Evolutionary conservation across 2,329 filamentous ascomycete genomes (phyloP).

Genomic region (Verticillium nonalfalfae): DNA sequence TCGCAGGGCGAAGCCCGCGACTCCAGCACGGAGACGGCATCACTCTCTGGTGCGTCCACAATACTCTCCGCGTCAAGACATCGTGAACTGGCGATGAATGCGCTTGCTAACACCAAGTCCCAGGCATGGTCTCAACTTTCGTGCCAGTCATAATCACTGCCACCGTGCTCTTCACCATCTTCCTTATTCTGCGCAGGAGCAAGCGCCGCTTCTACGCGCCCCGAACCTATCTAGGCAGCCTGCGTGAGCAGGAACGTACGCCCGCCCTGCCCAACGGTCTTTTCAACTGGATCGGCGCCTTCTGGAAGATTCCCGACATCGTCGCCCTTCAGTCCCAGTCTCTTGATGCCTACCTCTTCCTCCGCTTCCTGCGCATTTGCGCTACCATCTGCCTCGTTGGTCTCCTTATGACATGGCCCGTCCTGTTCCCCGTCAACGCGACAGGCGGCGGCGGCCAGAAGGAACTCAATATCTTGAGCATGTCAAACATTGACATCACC

Average conservation of each 20-base stretch:
- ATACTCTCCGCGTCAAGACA: neutral
- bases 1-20: neutral
- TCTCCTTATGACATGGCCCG: constrained; percentile 76
- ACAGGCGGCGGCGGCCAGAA: constrained; percentile 62
- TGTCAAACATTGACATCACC: constrained; percentile 63
- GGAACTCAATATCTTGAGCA: constrained; percentile 73
- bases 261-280: constrained; percentile 48
- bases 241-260: constrained; percentile 47
- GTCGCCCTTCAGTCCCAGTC: constrained; percentile 80
- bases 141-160: constrained; percentile 43
- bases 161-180: constrained; percentile 33
- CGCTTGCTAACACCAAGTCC: neutral
- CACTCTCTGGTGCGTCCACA: neutral
- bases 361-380: constrained; percentile 76
- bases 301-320: constrained; percentile 61
- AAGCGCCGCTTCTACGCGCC: constrained; percentile 43
- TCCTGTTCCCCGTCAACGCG: constrained; percentile 79
- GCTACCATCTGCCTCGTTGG: constrained; percentile 77
- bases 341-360: constrained; percentile 77
- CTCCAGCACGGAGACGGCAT: neutral
- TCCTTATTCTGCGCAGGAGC: constrained; percentile 36
- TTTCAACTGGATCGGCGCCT: constrained; percentile 56
- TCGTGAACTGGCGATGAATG: neutral
- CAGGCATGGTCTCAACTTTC: constrained; percentile 41
- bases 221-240: constrained; percentile 40